Evolutionary conservation across 306 rosid species (phyloP).

Genomic region (Citrullus mucosospermus): DNA sequence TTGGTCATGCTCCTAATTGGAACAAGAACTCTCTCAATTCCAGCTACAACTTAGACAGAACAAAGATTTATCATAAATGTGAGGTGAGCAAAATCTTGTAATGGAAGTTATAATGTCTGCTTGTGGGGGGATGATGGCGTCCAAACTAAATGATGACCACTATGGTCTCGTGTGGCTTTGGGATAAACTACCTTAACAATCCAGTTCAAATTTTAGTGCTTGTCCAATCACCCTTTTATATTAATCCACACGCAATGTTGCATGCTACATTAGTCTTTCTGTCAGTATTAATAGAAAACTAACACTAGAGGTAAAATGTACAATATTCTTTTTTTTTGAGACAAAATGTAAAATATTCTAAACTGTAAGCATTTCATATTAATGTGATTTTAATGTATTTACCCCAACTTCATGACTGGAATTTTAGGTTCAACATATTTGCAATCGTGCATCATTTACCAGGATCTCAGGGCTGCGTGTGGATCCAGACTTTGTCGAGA

Average conservation of each 20-base stretch:
- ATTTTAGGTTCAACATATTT: slow-evolving; percentile 79
- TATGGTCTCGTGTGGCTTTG: not conserved
- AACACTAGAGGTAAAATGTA: not conserved
- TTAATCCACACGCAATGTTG: not conserved
- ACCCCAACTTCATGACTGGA: not conserved
- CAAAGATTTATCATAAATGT: not conserved
- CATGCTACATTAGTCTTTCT: not conserved
- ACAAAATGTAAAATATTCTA: not conserved
- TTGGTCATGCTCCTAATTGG: not conserved
- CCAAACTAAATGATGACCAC: not conserved
- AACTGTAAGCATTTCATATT: not conserved
- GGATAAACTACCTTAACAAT: not conserved
- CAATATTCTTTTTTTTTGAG: not conserved
- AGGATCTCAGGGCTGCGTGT: slow-evolving; percentile 82
- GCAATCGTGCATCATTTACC: slow-evolving; percentile 77
- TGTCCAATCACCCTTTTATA: not conserved
- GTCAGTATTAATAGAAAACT: not conserved
- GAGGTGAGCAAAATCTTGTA: not conserved
- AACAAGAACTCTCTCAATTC: not conserved
- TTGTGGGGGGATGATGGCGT: not conserved
- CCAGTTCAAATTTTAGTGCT: not conserved
- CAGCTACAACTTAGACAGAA: not conserved
- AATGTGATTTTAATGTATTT: slow-evolving; percentile 1
- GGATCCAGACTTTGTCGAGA: slow-evolving; percentile 92
- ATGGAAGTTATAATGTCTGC: not conserved